phyloP scores from a whole-genome alignment of 2,329 filamentous ascomycete genomes.

The Didymella keratinophila region DNA sequence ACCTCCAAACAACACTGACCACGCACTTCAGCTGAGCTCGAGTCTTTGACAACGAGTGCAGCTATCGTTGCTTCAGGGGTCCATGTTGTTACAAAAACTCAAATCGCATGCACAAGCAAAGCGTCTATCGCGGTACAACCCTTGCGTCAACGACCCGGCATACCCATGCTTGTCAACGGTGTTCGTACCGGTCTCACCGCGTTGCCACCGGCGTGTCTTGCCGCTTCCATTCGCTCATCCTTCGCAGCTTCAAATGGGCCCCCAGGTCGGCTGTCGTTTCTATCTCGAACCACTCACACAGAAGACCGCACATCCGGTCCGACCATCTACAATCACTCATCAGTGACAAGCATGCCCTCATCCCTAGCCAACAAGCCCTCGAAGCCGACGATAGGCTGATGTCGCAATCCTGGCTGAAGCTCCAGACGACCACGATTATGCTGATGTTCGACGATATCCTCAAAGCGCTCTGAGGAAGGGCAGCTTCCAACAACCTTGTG shows the following conservation, averaged over 20 bases:
- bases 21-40: not conserved
- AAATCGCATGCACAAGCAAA: not conserved
- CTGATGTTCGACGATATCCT: not conserved
- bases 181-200: conserved; percentile 4
- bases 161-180: conserved; percentile 5
- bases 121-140: conserved; percentile 8
- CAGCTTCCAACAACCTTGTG: not conserved
- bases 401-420: not conserved
- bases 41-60: not conserved
- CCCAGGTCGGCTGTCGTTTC: not conserved
- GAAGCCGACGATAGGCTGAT: not conserved
- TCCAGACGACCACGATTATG: not conserved
- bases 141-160: conserved; percentile 7
- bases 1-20: not conserved
- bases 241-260: not conserved
- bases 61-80: not conserved
- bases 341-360: conserved; percentile 4
- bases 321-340: not conserved
- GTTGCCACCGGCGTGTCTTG: conserved; percentile 2
- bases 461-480: not conserved
- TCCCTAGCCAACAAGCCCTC: not conserved
- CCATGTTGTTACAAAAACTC: not conserved
- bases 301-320: not conserved
- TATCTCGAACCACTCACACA: not conserved
- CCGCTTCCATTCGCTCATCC: not conserved